Evolutionary conservation across 2,329 filamentous ascomycete species (phyloP).

Genomic region (Claviceps maximensis): DNA sequence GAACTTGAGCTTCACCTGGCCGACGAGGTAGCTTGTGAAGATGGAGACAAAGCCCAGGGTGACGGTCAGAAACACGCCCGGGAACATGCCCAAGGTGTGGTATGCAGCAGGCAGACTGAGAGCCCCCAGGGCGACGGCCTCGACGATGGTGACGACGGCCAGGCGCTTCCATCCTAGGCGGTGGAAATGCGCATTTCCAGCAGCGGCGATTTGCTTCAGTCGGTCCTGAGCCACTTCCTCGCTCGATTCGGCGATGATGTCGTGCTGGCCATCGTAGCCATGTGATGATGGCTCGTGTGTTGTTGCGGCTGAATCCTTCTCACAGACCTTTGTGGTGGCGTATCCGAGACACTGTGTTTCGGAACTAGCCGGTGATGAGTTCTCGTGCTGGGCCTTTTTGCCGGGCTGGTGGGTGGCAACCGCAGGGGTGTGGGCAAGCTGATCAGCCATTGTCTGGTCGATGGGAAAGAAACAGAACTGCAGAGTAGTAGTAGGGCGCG

Average conservation of each 20-base stretch:
- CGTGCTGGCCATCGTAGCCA: constrained; percentile 3
- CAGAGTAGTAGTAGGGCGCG: too few relatives aligned
- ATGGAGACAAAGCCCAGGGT: constrained; percentile 30
- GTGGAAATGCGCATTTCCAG: constrained; percentile 36
- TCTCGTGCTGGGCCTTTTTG: neutral
- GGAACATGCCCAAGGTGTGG: constrained; percentile 39
- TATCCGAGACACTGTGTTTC: neutral
- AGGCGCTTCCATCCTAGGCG: constrained; percentile 44
- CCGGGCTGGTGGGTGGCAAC: neutral
- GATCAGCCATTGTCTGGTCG: constrained; percentile 5
- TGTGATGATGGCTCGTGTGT: neutral
- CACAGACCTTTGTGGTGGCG: neutral
- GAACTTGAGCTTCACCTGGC: constrained; percentile 39
- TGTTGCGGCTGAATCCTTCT: neutral
- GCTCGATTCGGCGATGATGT: constrained; percentile 11
- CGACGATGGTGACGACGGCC: constrained; percentile 41
- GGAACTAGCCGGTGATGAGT: constrained; percentile 1
- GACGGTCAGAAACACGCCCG: constrained; percentile 26
- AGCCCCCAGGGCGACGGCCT: constrained; percentile 41
- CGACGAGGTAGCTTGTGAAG: constrained; percentile 33
- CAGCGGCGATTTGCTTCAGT: constrained; percentile 27
- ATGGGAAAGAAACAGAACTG: too few relatives aligned
- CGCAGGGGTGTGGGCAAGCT: neutral
- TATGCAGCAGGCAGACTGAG: constrained; percentile 40
- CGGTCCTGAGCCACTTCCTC: constrained; percentile 19